Percentiles rank a stretch among this genome's conserved stretches.
Evolutionary conservation across 306 rosid genomes (phyloP).

Genomic region (Abrus precatorius): DNA sequence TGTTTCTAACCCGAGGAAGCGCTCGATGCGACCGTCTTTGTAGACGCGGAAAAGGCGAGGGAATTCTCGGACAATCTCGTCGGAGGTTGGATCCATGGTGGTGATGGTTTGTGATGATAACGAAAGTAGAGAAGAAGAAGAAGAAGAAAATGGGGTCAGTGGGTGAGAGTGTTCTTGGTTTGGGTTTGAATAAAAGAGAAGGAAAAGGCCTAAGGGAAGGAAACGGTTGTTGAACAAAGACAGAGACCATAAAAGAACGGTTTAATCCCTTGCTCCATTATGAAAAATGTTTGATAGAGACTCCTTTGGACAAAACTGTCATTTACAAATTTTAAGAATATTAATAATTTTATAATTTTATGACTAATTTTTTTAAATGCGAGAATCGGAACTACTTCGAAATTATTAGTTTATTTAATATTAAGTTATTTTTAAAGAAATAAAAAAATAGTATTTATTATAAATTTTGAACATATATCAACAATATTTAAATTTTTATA

Average conservation of each 20-base stretch:
- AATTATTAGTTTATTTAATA: too few relatives aligned
- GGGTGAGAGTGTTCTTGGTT: background rate
- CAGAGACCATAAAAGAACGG: background rate
- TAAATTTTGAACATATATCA: too few relatives aligned
- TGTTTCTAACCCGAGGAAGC: conserved; percentile 53
- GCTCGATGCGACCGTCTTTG: conserved; percentile 72
- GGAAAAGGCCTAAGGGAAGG: background rate
- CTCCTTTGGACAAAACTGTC: too few relatives aligned
- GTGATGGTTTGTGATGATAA: background rate
- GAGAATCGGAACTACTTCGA: too few relatives aligned
- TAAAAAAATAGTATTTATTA: too few relatives aligned
- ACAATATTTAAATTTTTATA: too few relatives aligned
- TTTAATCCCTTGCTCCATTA: background rate
- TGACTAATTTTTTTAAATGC: too few relatives aligned
- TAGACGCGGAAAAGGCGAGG: conserved; percentile 54
- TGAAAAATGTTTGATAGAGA: too few relatives aligned
- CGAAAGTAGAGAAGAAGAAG: background rate
- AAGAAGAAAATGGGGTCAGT: too few relatives aligned
- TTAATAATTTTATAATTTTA: too few relatives aligned
- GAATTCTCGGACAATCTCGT: conserved; percentile 50
- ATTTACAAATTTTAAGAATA: too few relatives aligned
- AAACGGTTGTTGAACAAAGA: background rate
- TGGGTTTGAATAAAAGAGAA: background rate
- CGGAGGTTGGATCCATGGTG: conserved; percentile 38
- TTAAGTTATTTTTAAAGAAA: too few relatives aligned